These are phyloP conservation scores for Phytopythium aichiense DNA, from an alignment of 352 stramenopile species.

Conservation along the genomic window DNA sequence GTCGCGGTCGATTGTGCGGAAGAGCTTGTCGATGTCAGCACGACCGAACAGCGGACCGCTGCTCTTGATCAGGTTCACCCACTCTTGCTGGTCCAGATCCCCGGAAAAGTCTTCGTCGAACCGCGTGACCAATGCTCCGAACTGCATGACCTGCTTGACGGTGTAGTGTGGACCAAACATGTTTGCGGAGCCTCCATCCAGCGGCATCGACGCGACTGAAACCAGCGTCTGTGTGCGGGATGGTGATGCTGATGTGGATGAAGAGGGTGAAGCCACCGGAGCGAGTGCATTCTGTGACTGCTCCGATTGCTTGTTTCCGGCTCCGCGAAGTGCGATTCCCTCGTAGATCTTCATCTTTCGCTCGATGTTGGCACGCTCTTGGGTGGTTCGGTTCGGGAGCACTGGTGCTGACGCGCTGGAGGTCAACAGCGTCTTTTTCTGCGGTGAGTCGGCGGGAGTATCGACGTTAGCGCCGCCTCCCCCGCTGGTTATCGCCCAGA, in stretches of 20 bases:
- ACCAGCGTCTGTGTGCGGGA: neutral
- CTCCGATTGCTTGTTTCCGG: neutral
- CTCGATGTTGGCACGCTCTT: conserved; percentile 39
- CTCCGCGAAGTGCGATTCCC: conserved; percentile 18
- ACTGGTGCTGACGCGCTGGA: conserved; percentile 20
- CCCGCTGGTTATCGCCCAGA: neutral
- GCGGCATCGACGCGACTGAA: neutral
- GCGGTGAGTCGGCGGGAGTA: neutral
- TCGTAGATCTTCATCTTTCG: conserved; percentile 60
- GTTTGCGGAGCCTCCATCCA: conserved; percentile 16
- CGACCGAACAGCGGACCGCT: conserved; percentile 16
- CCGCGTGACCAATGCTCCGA: conserved; percentile 36
- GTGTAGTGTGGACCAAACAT: conserved; percentile 59
- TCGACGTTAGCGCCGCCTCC: neutral
- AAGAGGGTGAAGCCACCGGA: neutral
- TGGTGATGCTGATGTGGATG: neutral
- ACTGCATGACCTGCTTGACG: conserved; percentile 52
- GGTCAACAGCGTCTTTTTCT: conserved; percentile 13
- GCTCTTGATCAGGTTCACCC: conserved; percentile 41
- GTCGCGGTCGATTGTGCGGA: conserved; percentile 46
- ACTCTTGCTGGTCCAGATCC: conserved; percentile 52
- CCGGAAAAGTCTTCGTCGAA: conserved; percentile 57
- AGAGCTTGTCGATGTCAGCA: conserved; percentile 34
- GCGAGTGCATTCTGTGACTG: neutral
- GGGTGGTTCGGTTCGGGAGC: conserved; percentile 13